Percentiles rank a stretch among this genome's conserved stretches.
Conservation (phyloP, 495 filamentous ascomycete species). For the Lepidopterella palustris region DNA sequence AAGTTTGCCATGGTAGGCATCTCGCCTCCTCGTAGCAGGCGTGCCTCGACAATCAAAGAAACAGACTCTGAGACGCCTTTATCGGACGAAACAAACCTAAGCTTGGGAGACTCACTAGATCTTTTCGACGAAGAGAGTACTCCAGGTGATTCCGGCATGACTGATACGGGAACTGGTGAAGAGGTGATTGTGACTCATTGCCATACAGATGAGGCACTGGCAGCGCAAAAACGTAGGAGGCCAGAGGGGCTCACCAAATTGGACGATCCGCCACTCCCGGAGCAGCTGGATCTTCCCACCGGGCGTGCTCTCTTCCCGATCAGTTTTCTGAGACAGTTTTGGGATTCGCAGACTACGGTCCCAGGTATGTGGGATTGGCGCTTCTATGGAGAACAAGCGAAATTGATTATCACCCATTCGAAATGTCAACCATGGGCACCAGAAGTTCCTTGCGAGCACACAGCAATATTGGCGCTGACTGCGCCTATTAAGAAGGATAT, state of each 20-base stretch:
- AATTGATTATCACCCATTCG: neutral
- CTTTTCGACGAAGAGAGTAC: no score
- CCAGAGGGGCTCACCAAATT: neutral
- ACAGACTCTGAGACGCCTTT: no score
- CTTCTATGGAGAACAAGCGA: neutral
- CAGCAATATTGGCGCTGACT: neutral
- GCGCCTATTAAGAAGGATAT: no score
- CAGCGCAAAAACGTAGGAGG: neutral
- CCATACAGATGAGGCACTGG: neutral
- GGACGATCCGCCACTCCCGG: neutral
- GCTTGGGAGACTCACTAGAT: no score
- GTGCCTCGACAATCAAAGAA: no score
- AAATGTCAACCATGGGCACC: neutral
- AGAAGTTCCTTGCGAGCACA: neutral
- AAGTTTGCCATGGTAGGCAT: no score
- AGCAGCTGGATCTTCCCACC: neutral
- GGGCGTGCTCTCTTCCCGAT: neutral
- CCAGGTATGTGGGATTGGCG: neutral
- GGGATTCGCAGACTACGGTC: neutral
- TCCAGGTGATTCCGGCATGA: no score
- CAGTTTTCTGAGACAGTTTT: neutral
- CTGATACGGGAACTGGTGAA: no score
- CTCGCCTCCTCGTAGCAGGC: no score
- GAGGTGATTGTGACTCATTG: no score
- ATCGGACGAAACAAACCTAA: no score